Base-by-base conservation (phyloP, 495 filamentous ascomycete genomes). In the Tuber umbilicatum region DNA sequence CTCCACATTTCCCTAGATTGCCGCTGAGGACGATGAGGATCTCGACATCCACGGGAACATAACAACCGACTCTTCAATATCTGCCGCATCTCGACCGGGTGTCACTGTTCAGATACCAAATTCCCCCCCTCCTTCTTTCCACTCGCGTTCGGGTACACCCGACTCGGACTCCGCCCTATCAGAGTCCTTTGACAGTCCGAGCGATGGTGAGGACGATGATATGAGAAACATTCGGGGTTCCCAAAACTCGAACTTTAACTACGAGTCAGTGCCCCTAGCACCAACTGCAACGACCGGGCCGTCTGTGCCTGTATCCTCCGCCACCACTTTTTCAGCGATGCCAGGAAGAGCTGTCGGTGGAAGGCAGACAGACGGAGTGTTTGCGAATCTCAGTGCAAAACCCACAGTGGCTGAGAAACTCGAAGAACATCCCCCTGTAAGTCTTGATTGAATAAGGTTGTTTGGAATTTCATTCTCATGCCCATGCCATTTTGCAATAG, bases 91-190 rank as follows among this genome's bases (percentile, higher is more conserved):
- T 74, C 83, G 76, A 73, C 82, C 79, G 73, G 82, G 76, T 74
- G 84, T 82, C 73, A 43, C 79, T 35, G 81, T 85, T 69, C 83
- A 86, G 40, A 89, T 91, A 71, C 92, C 94, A 37, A 89, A 86
- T 81, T 98, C 96, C 73, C 94, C 95, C 67, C 94, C 96, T 31
- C 95, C 96, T 35, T 97, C 96, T 16, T 99, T 97, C 83, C 93
- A 88, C 80, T 97, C 94, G 60, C 89, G 92, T 73, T 89, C 90
- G 1, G 92, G 92, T 2, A 97, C 94, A 10, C 88, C 89, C 43
- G 86, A 89, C 72, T 89, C 92, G 38, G 90, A 96, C 76, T 86
- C 90, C 76, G 91, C 91, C 5, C 87, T 97, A 55, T 93, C 91
- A 73, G 95, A 98, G 83, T 93, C 95, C 2, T 99, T 99, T 82